A percentile compares a stretch with the other conserved stretches of the same genome.
Evolutionary conservation across 768 basidiomycete genomes (phyloP).

Genomic region (Suillus subluteus): DNA sequence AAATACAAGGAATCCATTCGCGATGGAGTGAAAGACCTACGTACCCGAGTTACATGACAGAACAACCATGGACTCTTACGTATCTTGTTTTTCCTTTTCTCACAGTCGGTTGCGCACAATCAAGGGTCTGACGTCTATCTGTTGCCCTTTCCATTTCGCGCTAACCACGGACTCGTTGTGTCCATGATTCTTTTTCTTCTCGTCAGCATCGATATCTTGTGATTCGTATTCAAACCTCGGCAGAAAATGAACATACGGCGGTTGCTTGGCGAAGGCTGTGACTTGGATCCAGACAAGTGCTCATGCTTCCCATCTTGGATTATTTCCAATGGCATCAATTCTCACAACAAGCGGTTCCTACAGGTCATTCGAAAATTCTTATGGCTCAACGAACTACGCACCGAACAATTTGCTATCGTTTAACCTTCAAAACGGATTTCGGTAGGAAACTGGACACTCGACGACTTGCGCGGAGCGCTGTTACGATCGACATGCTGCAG

Average conservation of each 20-base stretch:
- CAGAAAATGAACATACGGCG: not conserved
- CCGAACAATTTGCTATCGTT: not conserved
- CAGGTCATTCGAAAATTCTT: not conserved
- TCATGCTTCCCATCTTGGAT: not conserved
- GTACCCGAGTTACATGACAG: slow-evolving; percentile 53
- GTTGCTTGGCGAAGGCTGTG: not conserved
- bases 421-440: not conserved
- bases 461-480: not conserved
- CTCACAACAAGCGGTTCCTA: not conserved
- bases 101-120: not conserved
- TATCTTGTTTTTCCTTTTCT: not conserved
- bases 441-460: not conserved
- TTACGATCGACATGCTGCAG: not conserved
- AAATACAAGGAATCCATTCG: not conserved
- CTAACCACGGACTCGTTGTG: not conserved
- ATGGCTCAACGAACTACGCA: not conserved
- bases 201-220: not conserved
- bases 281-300: not conserved
- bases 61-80: not conserved
- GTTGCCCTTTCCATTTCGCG: not conserved
- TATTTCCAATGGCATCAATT: not conserved
- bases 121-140: not conserved
- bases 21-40: slow-evolving; percentile 40
- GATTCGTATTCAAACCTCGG: not conserved
- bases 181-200: not conserved